Evolutionary conservation across 176 grass and related monocot species (phyloP), one percentile per base, ranked within the genome.

Genomic region (Lolium perenne): DNA sequence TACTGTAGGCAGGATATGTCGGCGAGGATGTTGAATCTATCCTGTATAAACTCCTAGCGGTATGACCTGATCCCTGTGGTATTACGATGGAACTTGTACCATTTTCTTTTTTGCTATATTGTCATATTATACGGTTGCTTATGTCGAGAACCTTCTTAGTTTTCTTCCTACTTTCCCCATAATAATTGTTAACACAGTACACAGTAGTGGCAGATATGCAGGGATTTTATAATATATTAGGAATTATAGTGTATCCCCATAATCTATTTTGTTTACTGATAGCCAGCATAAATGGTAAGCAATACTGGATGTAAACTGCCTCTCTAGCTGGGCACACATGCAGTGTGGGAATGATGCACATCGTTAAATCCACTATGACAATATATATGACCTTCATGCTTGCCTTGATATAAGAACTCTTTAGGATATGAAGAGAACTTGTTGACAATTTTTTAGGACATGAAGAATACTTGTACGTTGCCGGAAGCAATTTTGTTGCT

Each of bases 21-120:
- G 92, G 92, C 67, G 92, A 94, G 85, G 92, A 94, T 86, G 92
- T 91, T 69, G 92, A 94, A 80, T 91, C 92, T 72, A 86, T 94
- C 59, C 67, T 94, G 65, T 89, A 94, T 85, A 91, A 94, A 80
- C 92, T 94, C 32, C 76, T 94, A 60, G 89, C 78, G 92, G 92
- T 94, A 94, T 48, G 47, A 40, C 13, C 84, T 8, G 59, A 78
- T 20, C 17, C 65, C 35, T 71, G 4, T 22, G 8, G 29, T 40
- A 40, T 47, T 56, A 62, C 38, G 70, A 25, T 54, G 47, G 18
- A 64, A 22, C 83, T 13, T 74, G 35, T 80, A 45, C 38, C 64
- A 4, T 53, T 71, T 78, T 20, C 25, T 40, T 82, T 73, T 74
- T 22, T 55, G 66, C 25, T 78, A 22, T 70, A n/a, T 66, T 67